Conservation (phyloP, 164 flowering plant species). For the Vitis rupestris region DNA sequence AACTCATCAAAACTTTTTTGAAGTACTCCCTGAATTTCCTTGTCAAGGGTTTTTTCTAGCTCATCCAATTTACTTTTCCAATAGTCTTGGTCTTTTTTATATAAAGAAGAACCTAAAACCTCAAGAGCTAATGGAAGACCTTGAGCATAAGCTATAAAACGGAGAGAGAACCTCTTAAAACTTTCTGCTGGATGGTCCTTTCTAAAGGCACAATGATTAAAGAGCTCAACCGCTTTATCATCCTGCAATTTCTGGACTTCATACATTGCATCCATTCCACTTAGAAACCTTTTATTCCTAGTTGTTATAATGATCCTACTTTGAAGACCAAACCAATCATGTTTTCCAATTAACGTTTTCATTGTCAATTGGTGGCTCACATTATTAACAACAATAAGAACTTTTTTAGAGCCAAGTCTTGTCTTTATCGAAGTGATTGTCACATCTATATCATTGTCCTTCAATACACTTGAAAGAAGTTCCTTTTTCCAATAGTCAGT, state of each 20-base stretch:
- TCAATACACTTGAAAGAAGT: not conserved
- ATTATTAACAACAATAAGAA: slow-evolving; percentile 4
- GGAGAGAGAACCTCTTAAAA: not conserved
- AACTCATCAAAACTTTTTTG: slow-evolving; percentile 2
- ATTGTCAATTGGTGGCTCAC: not conserved
- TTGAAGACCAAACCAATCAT: slow-evolving; percentile 1
- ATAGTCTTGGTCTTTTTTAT: not conserved
- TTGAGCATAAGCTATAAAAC: not conserved
- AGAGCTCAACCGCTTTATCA: slow-evolving; percentile 11
- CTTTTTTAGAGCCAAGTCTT: not conserved
- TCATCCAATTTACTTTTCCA: slow-evolving; percentile 7
- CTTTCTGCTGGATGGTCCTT: not conserved
- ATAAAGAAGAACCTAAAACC: slow-evolving; percentile 6
- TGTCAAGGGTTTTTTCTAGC: not conserved
- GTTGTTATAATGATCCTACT: slow-evolving; percentile 19
- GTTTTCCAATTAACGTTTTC: not conserved
- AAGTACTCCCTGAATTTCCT: not conserved
- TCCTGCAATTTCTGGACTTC: not conserved
- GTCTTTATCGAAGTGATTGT: not conserved
- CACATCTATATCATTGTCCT: not conserved
- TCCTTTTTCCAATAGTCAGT: not conserved
- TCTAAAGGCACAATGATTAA: slow-evolving; percentile 7
- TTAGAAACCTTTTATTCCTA: slow-evolving; percentile 2
- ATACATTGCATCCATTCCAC: not conserved
- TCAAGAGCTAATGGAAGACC: slow-evolving; percentile 12